Percentiles rank a stretch among this genome's conserved stretches.
These are phyloP conservation scores for Candida germanica DNA, from an alignment of 805 yeast genomes.

Conservation along the genomic window DNA sequence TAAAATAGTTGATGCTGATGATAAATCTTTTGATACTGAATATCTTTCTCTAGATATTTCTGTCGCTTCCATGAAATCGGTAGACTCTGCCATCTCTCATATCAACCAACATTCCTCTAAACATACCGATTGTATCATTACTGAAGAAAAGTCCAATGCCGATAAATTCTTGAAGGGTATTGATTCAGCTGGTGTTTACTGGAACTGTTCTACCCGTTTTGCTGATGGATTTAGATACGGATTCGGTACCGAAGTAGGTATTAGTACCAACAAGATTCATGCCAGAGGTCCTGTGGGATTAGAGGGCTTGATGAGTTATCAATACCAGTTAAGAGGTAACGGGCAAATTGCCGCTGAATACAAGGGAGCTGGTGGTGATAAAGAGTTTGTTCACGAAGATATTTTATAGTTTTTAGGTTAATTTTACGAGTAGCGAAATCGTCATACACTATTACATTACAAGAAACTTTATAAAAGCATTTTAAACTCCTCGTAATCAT, in stretches of 20 bases:
- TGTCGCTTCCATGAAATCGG: conserved; percentile 55
- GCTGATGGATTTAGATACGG: conserved; percentile 99
- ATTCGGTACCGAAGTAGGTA: conserved; percentile 98
- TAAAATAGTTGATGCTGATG: conserved; percentile 41
- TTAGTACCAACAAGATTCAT: conserved; percentile 93
- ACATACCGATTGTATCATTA: conserved; percentile 91
- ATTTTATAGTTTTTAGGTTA: too few species aligned
- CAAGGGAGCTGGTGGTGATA: conserved; percentile 86
- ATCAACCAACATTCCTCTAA: conserved; percentile 91
- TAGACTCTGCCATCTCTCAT: conserved; percentile 75
- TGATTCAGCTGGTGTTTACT: conserved; percentile 94
- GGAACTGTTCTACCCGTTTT: conserved; percentile 96
- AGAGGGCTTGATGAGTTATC: conserved; percentile 95
- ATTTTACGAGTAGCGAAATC: too few species aligned
- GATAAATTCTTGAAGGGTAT: conserved; percentile 76
- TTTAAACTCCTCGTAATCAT: conserved; percentile 17
- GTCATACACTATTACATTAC: too few species aligned
- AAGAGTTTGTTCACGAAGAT: conserved; percentile 66
- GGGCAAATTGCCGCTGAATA: conserved; percentile 95
- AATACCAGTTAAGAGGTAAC: conserved; percentile 85
- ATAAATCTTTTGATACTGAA: conserved; percentile 77
- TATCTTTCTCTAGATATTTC: conserved; percentile 82
- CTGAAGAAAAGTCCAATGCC: conserved; percentile 69
- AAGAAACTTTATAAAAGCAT: conserved; percentile 11
- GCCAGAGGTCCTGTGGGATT: conserved; percentile 99